Base-by-base conservation (phyloP, 139 green algal species). In the Picocystis salinarum region DNA sequence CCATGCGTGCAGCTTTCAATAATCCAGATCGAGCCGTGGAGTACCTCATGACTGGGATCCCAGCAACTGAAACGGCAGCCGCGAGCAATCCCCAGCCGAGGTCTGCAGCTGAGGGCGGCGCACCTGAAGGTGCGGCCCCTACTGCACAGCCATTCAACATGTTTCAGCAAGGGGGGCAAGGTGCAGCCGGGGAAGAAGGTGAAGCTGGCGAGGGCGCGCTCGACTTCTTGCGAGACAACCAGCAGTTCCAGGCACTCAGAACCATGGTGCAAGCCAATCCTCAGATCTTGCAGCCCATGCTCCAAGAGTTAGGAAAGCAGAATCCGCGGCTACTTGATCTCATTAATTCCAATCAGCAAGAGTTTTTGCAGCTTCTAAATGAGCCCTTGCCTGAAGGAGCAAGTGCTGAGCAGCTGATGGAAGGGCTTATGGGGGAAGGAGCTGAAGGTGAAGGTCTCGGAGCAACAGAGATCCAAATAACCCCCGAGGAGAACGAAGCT, bases 21-120 rank as follows among this genome's bases (percentile, higher is more conserved):
- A 98, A 98, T 73, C 85, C 88, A 10, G 87, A 98, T 31, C 65
- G 88, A 6, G 88, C 88, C 11, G 88, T 98, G n/a, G 88, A 98
- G 70, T 98, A 96, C 58, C 66, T 96, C 7, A 93, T 91, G 70
- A 89, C 60, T n/a, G 44, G 24, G 24, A 28, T 42, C 11, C 44
- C 23, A 5, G 36, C 36, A 20, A 20, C n/a, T n/a, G n/a, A n/a
- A n/a, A n/a, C n/a, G n/a, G n/a, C n/a, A n/a, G n/a, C n/a, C n/a
- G n/a, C n/a, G n/a, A n/a, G n/a, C n/a, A n/a, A n/a, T n/a, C n/a
- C 22, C 23, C 13, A 31, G 23, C 20, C 40, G 33, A 31, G 42
- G 42, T 45, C 31, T 2, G 53, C 42, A 17, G 31, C 30, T 15
- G 44, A 30, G 45, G 48, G 39, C 13, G 22, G 42, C 19, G 48